Base-by-base conservation (phyloP, 495 filamentous ascomycete species). In the Pyrenopolyporus hunteri region DNA sequence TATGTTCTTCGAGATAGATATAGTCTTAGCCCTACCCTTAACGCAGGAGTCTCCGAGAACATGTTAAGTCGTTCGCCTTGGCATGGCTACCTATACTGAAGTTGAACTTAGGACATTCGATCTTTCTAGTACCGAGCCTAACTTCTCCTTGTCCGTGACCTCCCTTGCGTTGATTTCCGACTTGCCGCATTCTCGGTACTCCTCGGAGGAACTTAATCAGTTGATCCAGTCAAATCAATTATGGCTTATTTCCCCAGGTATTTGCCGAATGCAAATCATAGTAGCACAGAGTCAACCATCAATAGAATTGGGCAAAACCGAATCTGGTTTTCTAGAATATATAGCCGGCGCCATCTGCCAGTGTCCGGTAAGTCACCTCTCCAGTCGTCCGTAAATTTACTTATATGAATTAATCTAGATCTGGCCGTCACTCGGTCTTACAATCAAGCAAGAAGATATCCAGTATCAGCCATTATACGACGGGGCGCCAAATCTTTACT, bases 251-350 rank as follows among this genome's bases (percentile, higher is more conserved):
- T 68, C 66, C 1, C 49, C 66, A 19, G 66, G 69, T 4, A 19
- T 67, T 28, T 71, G 69, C 22, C 66, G 63, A 46, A 63, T 71
- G 25, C 66, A 71, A 25, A 58, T 69, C 36, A 40, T 42, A 45
- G 35, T 71, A 14, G 36, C 54, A n/a, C 57, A 47, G 19, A 36
- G 36, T 13, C 66, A 35, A 14, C 42, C 52, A 8, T 32, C 37
- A 7, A 40, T 39, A 4, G 0, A 9, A 19, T 7, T 6, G 13
- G 23, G 47, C 14, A 57, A 57, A n/a, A 46, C 22, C 4, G 51
- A 66, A 35, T 19, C 35, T 44, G 54, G 25, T 4, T 65, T 69
- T 20, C 28, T 71, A 13, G 66, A 71, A 19, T 36, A 57, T 40
- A 53, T 71, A 42, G 63, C 63, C 2, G 59, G 60, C 26, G 50